Evolutionary conservation across 345 rosid species (phyloP).

Genomic region (Pseudoturritis turrita): DNA sequence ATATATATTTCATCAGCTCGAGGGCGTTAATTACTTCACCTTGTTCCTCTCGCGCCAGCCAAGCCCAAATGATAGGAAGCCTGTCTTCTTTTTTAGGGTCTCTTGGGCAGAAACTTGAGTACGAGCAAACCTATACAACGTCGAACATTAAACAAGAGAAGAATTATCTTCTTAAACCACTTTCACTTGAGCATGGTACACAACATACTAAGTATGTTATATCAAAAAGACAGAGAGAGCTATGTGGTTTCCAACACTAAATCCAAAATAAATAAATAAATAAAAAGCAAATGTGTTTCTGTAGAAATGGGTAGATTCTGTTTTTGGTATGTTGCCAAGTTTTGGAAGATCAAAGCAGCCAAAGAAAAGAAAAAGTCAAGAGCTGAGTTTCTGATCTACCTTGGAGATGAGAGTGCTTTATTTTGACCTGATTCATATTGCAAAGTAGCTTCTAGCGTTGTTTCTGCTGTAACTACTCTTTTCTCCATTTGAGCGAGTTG

Average conservation of each 20-base stretch:
- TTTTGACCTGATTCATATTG: conserved; percentile 75
- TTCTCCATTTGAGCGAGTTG: conserved; percentile 73
- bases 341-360: conserved; percentile 4
- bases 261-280: too few relatives aligned
- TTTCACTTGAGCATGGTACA: background rate
- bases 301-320: background rate
- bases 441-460: conserved; percentile 83
- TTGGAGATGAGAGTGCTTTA: conserved; percentile 64
- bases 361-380: background rate
- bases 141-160: background rate
- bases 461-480: conserved; percentile 85
- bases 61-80: conserved; percentile 54
- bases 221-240: too few relatives aligned
- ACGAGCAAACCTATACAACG: conserved; percentile 37
- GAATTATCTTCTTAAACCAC: background rate
- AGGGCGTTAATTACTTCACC: conserved; percentile 39
- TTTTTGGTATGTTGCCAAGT: background rate
- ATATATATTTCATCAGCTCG: background rate
- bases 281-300: background rate
- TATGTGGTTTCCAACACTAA: too few relatives aligned
- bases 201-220: background rate
- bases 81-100: conserved; percentile 47
- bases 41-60: conserved; percentile 82
- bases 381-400: conserved; percentile 15
- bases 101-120: conserved; percentile 36